Percentiles rank a stretch among this genome's conserved stretches.
phyloP scores from a whole-genome alignment of 805 yeast species.

The Yarrowia alimentaria region DNA sequence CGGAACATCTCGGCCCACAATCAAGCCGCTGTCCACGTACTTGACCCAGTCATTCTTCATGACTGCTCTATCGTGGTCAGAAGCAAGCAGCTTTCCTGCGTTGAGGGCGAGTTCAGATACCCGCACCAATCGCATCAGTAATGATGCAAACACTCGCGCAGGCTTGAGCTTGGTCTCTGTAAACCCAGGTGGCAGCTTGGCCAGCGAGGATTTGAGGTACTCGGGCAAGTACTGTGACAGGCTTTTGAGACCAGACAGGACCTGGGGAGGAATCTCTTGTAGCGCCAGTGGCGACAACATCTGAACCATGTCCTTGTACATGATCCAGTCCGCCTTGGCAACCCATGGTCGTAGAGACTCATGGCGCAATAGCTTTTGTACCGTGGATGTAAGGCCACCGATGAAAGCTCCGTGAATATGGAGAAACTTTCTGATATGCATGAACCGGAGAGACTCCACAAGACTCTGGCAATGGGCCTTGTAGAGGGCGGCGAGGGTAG shows the following conservation, averaged over 20 bases:
- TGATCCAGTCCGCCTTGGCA: conserved; percentile 60
- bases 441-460: conserved; percentile 62
- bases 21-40: conserved; percentile 48
- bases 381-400: conserved; percentile 60
- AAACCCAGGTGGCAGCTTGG: conserved; percentile 50
- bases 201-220: conserved; percentile 34
- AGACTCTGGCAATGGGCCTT: conserved; percentile 61
- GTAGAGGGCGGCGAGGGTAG: conserved; percentile 61
- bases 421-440: conserved; percentile 63
- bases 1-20: conserved; percentile 52
- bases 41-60: conserved; percentile 61
- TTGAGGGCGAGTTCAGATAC: conserved; percentile 53
- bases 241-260: conserved; percentile 54
- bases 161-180: conserved; percentile 52
- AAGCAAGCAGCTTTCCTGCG: conserved; percentile 49
- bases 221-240: conserved; percentile 51
- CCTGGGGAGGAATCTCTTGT: conserved; percentile 56
- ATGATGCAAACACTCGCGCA: conserved; percentile 53
- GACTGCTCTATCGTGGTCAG: conserved; percentile 45
- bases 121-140: conserved; percentile 55
- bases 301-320: conserved; percentile 55
- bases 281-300: conserved; percentile 62
- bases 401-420: conserved; percentile 53
- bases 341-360: conserved; percentile 60
- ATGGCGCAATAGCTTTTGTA: conserved; percentile 54